phyloP scores from a whole-genome alignment of 2,329 filamentous ascomycete species.

The Fusarium multiceps region DNA sequence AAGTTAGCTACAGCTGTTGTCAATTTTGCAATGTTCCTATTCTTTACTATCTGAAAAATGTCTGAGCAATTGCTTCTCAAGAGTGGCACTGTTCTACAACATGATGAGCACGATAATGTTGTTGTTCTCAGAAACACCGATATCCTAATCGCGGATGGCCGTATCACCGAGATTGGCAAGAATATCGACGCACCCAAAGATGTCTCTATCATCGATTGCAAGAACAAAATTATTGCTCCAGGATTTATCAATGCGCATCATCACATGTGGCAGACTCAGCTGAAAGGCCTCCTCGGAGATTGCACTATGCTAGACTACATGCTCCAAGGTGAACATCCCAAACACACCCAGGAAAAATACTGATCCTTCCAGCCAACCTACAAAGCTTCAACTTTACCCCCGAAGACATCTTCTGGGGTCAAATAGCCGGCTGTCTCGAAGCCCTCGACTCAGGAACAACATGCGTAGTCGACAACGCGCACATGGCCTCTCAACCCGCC shows the following conservation, averaged over 20 bases:
- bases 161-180: background rate
- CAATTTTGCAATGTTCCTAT: no score
- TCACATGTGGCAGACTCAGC: slow-evolving; percentile 14
- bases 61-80: accelerated
- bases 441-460: slow-evolving; percentile 6
- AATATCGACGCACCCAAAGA: accelerated
- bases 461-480: slow-evolving; percentile 8
- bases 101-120: background rate
- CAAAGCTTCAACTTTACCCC: slow-evolving; percentile 11
- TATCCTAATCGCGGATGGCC: background rate
- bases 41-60: background rate
- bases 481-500: background rate
- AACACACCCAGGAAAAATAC: accelerated
- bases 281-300: slow-evolving; percentile 9
- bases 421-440: slow-evolving; percentile 10
- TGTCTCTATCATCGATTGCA: background rate
- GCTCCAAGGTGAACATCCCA: background rate
- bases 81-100: slow-evolving; percentile 2
- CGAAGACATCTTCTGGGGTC: slow-evolving; percentile 1
- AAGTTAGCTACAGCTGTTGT: background rate
- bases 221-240: background rate
- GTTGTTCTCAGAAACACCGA: background rate
- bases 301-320: slow-evolving; percentile 19
- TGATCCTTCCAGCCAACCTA: background rate
- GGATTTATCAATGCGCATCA: slow-evolving; percentile 8